A percentile compares a stretch with the other conserved stretches of the same genome.
These are phyloP conservation scores for Apodospora peruviana DNA, from an alignment of 495 filamentous ascomycete species.

Conservation along the genomic window DNA sequence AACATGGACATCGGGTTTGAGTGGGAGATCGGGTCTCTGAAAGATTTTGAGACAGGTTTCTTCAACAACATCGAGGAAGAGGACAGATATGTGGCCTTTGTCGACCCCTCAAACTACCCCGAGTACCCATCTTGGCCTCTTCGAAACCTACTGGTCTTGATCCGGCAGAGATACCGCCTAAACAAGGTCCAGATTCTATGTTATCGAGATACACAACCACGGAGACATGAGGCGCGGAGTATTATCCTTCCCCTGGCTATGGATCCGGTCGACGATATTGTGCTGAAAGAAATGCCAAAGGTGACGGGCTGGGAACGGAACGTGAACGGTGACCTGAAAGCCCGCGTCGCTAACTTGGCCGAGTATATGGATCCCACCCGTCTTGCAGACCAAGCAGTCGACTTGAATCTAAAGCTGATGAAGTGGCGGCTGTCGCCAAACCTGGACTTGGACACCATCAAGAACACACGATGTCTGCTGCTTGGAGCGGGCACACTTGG, in stretches of 20 bases:
- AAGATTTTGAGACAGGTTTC: constrained; percentile 79
- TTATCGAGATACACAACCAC: constrained; percentile 75
- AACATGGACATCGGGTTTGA: constrained; percentile 46
- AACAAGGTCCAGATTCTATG: constrained; percentile 78
- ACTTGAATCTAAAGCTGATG: constrained; percentile 96
- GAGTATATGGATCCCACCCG: constrained; percentile 86
- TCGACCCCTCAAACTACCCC: constrained; percentile 85
- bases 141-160: constrained; percentile 79
- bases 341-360: constrained; percentile 69
- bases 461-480: constrained; percentile 83
- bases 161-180: constrained; percentile 76
- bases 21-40: constrained; percentile 72
- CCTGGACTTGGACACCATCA: constrained; percentile 82
- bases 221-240: constrained; percentile 72
- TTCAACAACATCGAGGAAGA: constrained; percentile 62
- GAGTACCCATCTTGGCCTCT: constrained; percentile 88
- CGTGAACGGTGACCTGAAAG: constrained; percentile 63
- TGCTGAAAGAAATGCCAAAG: constrained; percentile 60
- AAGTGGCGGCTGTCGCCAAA: constrained; percentile 94
- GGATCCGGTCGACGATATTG: constrained; percentile 35
- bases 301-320: constrained; percentile 95
- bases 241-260: constrained; percentile 66
- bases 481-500: constrained; percentile 95
- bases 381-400: constrained; percentile 91
- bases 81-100: constrained; percentile 79